These are phyloP conservation scores for Planoprotostelium fungivorum DNA, from an alignment of 78 protist genomes.

Conservation along the genomic window DNA sequence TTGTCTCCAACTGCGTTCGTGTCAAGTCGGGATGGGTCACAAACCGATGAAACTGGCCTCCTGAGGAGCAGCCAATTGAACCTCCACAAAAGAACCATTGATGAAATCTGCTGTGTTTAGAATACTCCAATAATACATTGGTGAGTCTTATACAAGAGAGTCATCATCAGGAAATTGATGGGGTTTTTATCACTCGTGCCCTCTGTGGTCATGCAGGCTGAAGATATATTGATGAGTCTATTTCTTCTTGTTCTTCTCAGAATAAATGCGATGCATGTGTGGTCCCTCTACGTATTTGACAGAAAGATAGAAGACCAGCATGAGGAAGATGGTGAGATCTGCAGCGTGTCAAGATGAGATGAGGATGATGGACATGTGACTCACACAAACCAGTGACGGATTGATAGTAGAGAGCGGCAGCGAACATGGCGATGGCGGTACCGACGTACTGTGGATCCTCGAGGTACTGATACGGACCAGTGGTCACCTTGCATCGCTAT, in stretches of 20 bases:
- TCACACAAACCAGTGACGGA: conserved; percentile 30
- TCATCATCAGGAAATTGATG: no score
- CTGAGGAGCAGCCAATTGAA: no score
- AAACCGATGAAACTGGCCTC: no score
- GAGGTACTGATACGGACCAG: conserved; percentile 39
- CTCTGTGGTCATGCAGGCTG: no score
- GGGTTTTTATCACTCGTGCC: no score
- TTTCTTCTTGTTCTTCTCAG: conserved; percentile 6
- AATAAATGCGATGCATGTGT: conserved; percentile 34
- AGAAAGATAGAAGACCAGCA: conserved; percentile 45
- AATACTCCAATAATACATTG: no score
- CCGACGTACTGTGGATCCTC: conserved; percentile 64
- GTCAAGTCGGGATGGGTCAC: no score
- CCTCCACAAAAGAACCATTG: no score
- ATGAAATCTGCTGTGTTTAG: no score
- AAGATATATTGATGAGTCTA: no score
- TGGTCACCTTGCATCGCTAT: background rate
- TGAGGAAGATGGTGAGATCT: conserved; percentile 27
- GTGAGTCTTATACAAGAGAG: no score
- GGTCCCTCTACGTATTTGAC: conserved; percentile 54
- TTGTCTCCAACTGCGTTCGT: no score
- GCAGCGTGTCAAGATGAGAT: background rate
- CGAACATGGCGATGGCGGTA: conserved; percentile 39
- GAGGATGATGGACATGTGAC: conserved; percentile 1
- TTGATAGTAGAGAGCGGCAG: conserved; percentile 38